Percentiles rank a stretch among this genome's conserved stretches.
These are phyloP conservation scores for Neoscytalidium dimidiatum DNA, from an alignment of 2,329 filamentous ascomycete species.

Conservation along the genomic window DNA sequence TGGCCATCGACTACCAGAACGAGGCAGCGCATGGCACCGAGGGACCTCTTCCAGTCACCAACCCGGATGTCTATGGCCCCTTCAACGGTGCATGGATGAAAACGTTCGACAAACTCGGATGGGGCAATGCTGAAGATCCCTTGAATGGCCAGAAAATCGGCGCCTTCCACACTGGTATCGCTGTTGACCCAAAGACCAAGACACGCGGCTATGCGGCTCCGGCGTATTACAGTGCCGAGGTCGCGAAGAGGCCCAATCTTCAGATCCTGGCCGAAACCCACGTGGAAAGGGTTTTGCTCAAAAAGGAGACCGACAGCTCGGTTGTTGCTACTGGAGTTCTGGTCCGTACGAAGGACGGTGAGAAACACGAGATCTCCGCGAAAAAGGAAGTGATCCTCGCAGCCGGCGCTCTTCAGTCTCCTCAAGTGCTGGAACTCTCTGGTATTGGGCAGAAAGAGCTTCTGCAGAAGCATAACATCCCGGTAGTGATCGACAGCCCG, in stretches of 20 bases:
- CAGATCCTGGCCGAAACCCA: conserved; percentile 23
- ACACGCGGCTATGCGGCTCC: conserved; percentile 23
- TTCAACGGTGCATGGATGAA: conserved; percentile 25
- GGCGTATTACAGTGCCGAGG: conserved; percentile 24
- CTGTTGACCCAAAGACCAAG: conserved; percentile 18
- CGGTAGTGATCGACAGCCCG: conserved; percentile 21
- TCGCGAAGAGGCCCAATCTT: conserved; percentile 24
- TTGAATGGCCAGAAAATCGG: conserved; percentile 20
- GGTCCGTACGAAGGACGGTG: conserved; percentile 6
- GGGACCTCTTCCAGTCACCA: conserved; percentile 17
- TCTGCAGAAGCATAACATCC: conserved; percentile 15
- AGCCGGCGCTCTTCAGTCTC: conserved; percentile 31
- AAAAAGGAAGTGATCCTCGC: conserved; percentile 35
- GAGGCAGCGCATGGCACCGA: conserved; percentile 16
- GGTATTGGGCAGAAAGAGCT: conserved; percentile 29
- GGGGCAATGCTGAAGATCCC: conserved; percentile 19
- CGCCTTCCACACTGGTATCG: conserved; percentile 16
- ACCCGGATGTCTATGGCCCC: conserved; percentile 17
- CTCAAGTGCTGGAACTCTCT: conserved; percentile 36
- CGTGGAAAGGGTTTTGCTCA: conserved; percentile 21
- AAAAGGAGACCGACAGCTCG: conserved; percentile 6
- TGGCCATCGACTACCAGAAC: conserved; percentile 24
- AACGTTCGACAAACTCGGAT: conserved; percentile 20
- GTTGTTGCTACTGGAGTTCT: conserved; percentile 16
- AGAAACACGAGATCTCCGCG: conserved; percentile 22